These are phyloP conservation scores for Suillus subaureus DNA, from an alignment of 768 basidiomycete genomes.

Conservation along the genomic window DNA sequence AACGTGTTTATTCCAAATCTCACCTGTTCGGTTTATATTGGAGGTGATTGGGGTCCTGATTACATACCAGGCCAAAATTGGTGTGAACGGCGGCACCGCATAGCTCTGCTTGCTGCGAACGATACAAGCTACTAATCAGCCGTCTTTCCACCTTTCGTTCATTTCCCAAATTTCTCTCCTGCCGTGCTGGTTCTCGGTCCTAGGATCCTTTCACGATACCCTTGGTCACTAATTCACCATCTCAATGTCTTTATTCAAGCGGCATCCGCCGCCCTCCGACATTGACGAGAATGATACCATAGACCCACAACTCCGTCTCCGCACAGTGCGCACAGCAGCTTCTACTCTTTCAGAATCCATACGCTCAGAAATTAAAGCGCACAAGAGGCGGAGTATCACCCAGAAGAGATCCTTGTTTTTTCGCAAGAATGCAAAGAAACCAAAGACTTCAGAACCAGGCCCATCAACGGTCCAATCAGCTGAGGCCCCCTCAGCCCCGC, in stretches of 20 bases:
- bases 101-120: slow-evolving; percentile 3
- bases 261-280: slow-evolving; percentile 43
- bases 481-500: slow-evolving; percentile 16
- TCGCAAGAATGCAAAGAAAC: slow-evolving; percentile 54
- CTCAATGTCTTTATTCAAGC: slow-evolving; percentile 41
- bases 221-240: slow-evolving; percentile 22
- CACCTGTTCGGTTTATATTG: no score
- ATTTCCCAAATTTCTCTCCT: slow-evolving; percentile 18
- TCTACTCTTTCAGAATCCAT: slow-evolving; percentile 89
- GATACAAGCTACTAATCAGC: not conserved
- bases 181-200: slow-evolving; percentile 36
- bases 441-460: slow-evolving; percentile 34
- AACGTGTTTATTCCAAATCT: no score
- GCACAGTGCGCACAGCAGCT: slow-evolving; percentile 91
- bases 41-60: not conserved
- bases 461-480: slow-evolving; percentile 28
- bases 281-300: slow-evolving; percentile 68
- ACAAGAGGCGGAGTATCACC: slow-evolving; percentile 51
- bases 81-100: not conserved
- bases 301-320: slow-evolving; percentile 85
- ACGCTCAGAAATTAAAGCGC: slow-evolving; percentile 71
- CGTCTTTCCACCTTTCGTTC: slow-evolving; percentile 9
- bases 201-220: slow-evolving; percentile 19
- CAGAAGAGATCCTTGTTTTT: slow-evolving; percentile 58
- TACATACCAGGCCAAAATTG: not conserved